Conservation (phyloP, 2,329 filamentous ascomycete species). For the Teratosphaeriaceae sp. region DNA sequence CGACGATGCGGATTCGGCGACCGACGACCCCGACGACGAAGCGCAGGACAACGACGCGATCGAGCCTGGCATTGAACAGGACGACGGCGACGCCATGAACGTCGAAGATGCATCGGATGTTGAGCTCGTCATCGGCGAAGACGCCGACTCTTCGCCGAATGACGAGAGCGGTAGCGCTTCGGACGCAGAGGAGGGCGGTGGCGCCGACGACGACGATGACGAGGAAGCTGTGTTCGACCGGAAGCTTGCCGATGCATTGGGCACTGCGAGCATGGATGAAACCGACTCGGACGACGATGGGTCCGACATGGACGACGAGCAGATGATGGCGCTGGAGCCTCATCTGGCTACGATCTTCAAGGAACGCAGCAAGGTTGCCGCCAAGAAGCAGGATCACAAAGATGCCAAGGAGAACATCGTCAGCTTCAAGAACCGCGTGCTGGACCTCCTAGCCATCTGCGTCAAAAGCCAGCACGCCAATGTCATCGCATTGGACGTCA, state of each 20-base stretch:
- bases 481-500: slow-evolving; percentile 58
- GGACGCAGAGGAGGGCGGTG: slow-evolving; percentile 28
- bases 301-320: slow-evolving; percentile 87
- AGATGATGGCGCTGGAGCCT: slow-evolving; percentile 85
- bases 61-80: no score
- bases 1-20: slow-evolving; percentile 1
- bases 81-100: slow-evolving; percentile 22
- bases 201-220: slow-evolving; percentile 39
- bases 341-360: slow-evolving; percentile 82
- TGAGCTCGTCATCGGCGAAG: slow-evolving; percentile 27
- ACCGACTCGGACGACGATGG: slow-evolving; percentile 56
- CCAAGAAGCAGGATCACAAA: slow-evolving; percentile 76
- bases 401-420: slow-evolving; percentile 83
- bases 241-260: slow-evolving; percentile 70
- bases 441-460: slow-evolving; percentile 82
- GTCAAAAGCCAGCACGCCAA: slow-evolving; percentile 70
- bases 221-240: slow-evolving; percentile 61
- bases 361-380: slow-evolving; percentile 57
- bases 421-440: slow-evolving; percentile 89
- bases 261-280: slow-evolving; percentile 58
- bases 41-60: no score
- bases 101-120: slow-evolving; percentile 31
- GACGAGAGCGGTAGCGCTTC: slow-evolving; percentile 18
- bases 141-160: slow-evolving; percentile 22
- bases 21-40: slow-evolving; percentile 16